Conservation (phyloP, 2,329 filamentous ascomycete genomes). For the Hypoxylon sp. region DNA sequence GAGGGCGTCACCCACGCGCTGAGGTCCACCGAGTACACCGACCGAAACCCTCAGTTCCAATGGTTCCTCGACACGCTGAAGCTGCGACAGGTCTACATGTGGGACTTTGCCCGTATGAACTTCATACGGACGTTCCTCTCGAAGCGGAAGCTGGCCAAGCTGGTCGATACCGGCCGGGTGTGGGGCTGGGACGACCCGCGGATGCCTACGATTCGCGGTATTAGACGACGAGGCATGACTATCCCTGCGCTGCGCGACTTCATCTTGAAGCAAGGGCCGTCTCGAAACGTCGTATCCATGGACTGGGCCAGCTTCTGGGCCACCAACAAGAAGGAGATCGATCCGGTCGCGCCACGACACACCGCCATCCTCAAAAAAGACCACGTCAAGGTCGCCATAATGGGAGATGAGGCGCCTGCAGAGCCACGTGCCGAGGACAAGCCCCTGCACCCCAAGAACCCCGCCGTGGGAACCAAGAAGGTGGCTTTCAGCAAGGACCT, state of each 20-base stretch:
- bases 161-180: constrained; percentile 78
- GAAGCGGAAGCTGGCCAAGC: constrained; percentile 85
- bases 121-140: constrained; percentile 84
- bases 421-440: constrained; percentile 74
- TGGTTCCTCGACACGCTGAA: constrained; percentile 82
- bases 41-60: constrained; percentile 85
- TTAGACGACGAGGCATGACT: constrained; percentile 80
- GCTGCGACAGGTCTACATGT: constrained; percentile 80
- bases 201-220: constrained; percentile 84
- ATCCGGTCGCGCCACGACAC: constrained; percentile 76
- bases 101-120: constrained; percentile 86
- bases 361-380: constrained; percentile 76
- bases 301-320: constrained; percentile 81
- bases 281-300: constrained; percentile 83
- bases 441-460: constrained; percentile 90
- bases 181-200: constrained; percentile 88
- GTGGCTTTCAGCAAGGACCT: constrained; percentile 79
- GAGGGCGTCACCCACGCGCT: constrained; percentile 87
- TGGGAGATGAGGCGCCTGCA: constrained; percentile 71
- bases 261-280: constrained; percentile 84
- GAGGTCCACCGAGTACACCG: constrained; percentile 85
- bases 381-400: constrained; percentile 74
- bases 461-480: constrained; percentile 83
- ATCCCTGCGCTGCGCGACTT: constrained; percentile 82
- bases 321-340: constrained; percentile 82